A percentile compares a stretch with the other conserved stretches of the same genome.
Conservation (phyloP, 192 early-diverging fungal genomes). For the Podila epigama region DNA sequence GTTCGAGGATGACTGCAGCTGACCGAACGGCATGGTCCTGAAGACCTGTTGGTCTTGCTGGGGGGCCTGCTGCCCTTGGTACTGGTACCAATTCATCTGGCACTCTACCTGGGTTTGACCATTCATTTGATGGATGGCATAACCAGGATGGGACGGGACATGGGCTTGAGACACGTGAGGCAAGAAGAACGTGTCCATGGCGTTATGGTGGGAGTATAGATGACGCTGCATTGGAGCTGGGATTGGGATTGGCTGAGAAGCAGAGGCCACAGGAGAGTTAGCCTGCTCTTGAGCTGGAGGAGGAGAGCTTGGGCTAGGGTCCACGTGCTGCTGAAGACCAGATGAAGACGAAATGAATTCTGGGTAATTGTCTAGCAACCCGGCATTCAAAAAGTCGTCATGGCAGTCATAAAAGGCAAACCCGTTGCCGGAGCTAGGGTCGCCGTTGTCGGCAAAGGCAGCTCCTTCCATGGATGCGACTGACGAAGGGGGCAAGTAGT, state of each 20-base stretch:
- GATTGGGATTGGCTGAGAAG: neutral
- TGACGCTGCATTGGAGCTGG: neutral
- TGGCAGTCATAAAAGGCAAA: neutral
- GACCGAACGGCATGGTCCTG: too few relatives aligned
- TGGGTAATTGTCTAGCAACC: neutral
- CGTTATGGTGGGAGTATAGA: neutral
- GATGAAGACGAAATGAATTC: too few relatives aligned
- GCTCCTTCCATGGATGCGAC: neutral
- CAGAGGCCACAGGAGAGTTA: neutral
- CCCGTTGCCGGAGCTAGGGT: too few relatives aligned
- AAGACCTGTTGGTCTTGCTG: too few relatives aligned
- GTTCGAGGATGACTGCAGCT: too few relatives aligned
- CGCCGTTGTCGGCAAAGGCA: neutral
- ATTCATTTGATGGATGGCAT: neutral
- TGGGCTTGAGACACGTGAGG: neutral
- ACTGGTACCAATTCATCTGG: too few relatives aligned
- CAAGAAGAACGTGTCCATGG: neutral
- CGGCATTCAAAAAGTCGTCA: neutral
- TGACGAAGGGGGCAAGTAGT: too few relatives aligned
- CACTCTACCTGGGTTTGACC: neutral
- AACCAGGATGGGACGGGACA: neutral
- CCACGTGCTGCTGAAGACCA: too few relatives aligned
- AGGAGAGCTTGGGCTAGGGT: neutral
- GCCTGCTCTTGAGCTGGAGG: neutral
- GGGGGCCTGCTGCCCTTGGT: too few relatives aligned